Conservation (phyloP, 352 stramenopile species). For the Pythium biforme region DNA sequence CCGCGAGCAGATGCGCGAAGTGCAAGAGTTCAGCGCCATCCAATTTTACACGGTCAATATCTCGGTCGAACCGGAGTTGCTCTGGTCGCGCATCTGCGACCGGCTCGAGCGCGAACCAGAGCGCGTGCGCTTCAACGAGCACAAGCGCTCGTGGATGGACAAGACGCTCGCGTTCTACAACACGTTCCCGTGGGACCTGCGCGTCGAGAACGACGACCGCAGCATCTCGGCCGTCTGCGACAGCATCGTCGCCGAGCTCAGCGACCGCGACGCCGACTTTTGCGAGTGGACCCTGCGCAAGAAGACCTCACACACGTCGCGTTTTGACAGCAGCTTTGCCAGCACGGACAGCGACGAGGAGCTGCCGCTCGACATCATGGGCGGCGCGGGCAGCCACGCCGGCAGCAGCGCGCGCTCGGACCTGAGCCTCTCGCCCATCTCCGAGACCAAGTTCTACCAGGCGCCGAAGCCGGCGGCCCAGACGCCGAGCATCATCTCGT, state of each 20-base stretch:
- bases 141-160: constrained; percentile 86
- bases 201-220: constrained; percentile 60
- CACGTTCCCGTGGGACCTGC: constrained; percentile 74
- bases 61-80: constrained; percentile 63
- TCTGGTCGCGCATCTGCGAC: constrained; percentile 74
- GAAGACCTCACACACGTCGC: constrained; percentile 32
- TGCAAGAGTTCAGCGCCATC: constrained; percentile 66
- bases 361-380: constrained; percentile 37
- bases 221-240: constrained; percentile 54
- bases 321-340: constrained; percentile 43
- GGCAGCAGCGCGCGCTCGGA: constrained; percentile 9
- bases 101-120: constrained; percentile 69
- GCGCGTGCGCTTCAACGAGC: constrained; percentile 75
- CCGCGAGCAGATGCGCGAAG: constrained; percentile 77
- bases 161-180: constrained; percentile 81
- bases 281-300: constrained; percentile 58
- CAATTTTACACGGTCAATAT: constrained; percentile 87
- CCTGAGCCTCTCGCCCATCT: constrained; percentile 19
- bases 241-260: constrained; percentile 47
- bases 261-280: constrained; percentile 63
- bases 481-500: constrained; percentile 62
- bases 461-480: background rate
- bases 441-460: constrained; percentile 12
- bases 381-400: background rate
- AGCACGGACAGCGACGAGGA: constrained; percentile 79